Base-by-base conservation (phyloP, 371 early-diverging fungal species). In the Mucor piriformis region DNA sequence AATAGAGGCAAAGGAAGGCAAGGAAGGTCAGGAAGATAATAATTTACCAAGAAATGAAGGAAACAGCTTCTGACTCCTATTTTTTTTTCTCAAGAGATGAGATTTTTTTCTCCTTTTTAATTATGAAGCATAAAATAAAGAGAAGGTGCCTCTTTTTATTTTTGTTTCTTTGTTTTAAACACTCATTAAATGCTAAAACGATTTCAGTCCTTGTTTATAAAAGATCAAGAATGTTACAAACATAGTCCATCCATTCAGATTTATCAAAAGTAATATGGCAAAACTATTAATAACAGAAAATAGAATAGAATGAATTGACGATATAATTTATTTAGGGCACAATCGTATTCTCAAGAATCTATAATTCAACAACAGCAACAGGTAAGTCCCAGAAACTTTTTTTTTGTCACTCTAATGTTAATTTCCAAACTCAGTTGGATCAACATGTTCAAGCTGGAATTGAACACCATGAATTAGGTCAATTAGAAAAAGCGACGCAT, bases 401-500 rank as follows among this genome's bases (percentile, higher is more conserved):
- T 54, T 43, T 54, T 18, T 29, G 29, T 15, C 3, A n/a, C 1
- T 24, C 8, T n/a, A n/a, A 33, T 50, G 16, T 43, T 20, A 43
- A 46, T 6, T 15, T 46, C 46, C 24, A 23, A 46, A 20, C 3
- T 43, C 18, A 47, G 25, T 34, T 37, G 15, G 57, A 56, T 18
- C 48, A 56, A n/a, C 57, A 56, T 47, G 57, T 86, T 34, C 79
- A 79, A 57, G 69, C 73, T 37, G 86, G 83, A 7, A 83, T 86
- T 42, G 57, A 71, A 13, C 87, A 79, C 61, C 93, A 92, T 62
- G 93, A 92, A 59, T 58, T 69, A 6, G 88, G 88, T 12, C 79
- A 87, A 53, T 69, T 91, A 20, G 85, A 81, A 53, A 77, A 88
- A 23, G 87, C 91, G 3, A 83, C 92, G 0, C 83, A 83, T 50